phyloP scores from a whole-genome alignment of 106 monocot genomes.

The Dactylorhiza incarnata region DNA sequence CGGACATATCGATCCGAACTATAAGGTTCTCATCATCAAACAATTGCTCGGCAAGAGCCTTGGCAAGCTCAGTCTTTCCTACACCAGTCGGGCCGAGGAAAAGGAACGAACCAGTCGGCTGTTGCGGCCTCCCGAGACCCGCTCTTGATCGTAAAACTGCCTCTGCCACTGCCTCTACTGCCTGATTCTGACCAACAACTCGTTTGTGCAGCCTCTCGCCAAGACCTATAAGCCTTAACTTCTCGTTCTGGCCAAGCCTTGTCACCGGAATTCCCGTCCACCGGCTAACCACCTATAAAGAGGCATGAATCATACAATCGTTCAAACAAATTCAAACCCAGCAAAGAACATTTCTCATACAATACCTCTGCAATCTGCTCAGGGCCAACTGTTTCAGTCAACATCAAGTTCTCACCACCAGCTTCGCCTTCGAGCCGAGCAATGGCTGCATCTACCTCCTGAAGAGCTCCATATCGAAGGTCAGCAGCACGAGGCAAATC shows the following conservation, averaged over 20 bases:
- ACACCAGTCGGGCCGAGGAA: conserved; percentile 88
- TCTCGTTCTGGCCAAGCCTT: conserved; percentile 88
- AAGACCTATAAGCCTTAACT: conserved; percentile 72
- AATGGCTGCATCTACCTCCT: conserved; percentile 77
- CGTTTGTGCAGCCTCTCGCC: conserved; percentile 71
- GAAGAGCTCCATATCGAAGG: conserved; percentile 66
- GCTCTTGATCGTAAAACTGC: conserved; percentile 87
- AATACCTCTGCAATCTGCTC: conserved; percentile 93
- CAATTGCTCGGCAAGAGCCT: conserved; percentile 85
- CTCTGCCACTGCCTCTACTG: conserved; percentile 81
- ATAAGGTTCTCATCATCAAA: conserved; percentile 86
- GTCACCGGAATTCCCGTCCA: conserved; percentile 98
- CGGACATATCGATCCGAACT: conserved; percentile 85
- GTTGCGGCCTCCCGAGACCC: conserved; percentile 78
- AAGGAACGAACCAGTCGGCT: conserved; percentile 89
- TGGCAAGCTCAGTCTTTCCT: conserved; percentile 94
- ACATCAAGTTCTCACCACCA: conserved; percentile 67
- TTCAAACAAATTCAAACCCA: neutral
- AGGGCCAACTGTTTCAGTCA: conserved; percentile 80
- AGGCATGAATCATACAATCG: neutral
- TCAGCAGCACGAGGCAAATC: conserved; percentile 70
- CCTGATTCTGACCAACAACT: conserved; percentile 80
- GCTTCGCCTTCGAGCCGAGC: conserved; percentile 58
- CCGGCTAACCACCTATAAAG: conserved; percentile 60
- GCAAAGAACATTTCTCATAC: neutral